Conservation (phyloP, 805 yeast species). For the Komagataella kurtzmanii region DNA sequence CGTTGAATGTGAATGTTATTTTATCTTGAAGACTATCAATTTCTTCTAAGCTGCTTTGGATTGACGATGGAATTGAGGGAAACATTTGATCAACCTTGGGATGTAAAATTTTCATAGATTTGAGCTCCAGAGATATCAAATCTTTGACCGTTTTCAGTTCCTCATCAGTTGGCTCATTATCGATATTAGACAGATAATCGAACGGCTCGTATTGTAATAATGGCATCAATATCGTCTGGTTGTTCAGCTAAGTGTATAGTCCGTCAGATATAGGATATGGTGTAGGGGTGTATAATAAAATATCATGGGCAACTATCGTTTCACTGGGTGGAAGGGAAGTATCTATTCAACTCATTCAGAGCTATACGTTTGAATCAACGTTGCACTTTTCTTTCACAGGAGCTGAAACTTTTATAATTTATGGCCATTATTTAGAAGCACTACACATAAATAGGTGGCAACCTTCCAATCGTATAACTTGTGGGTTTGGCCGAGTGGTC, state of each 20-base stretch:
- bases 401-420: too few relatives aligned
- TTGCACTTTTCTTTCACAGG: too few relatives aligned
- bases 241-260: not conserved
- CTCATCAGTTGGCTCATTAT: conserved; percentile 9
- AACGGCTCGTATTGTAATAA: not conserved
- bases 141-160: conserved; percentile 8
- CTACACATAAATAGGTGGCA: not conserved
- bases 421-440: too few relatives aligned
- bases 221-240: not conserved
- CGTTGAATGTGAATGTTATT: not conserved
- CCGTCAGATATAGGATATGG: not conserved
- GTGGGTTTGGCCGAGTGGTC: conserved; percentile 27
- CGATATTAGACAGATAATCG: conserved; percentile 12
- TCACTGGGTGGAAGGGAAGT: too few relatives aligned
- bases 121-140: conserved; percentile 10
- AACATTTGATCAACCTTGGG: conserved; percentile 24
- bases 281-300: not conserved
- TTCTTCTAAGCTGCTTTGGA: not conserved
- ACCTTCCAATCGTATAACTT: too few relatives aligned
- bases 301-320: not conserved
- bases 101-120: conserved; percentile 16
- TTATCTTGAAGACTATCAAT: not conserved
- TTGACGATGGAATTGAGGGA: not conserved
- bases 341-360: too few relatives aligned
- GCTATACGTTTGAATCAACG: too few relatives aligned